phyloP scores from a whole-genome alignment of 2,329 filamentous ascomycete species.

The Claviceps digitariae region DNA sequence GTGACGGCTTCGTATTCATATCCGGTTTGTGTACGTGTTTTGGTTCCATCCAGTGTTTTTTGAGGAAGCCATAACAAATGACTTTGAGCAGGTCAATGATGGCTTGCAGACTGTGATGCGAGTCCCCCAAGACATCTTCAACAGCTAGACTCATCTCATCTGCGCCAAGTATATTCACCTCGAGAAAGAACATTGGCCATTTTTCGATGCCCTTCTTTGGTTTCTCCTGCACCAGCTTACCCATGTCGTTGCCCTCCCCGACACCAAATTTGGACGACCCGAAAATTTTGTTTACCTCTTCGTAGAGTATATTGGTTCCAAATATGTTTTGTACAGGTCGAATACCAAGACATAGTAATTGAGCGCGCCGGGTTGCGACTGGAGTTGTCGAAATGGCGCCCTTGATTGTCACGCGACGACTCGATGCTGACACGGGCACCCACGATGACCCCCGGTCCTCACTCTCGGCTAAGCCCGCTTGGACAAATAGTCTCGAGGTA shows the following conservation, averaged over 20 bases:
- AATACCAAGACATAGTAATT: slow-evolving; percentile 73
- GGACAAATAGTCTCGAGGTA: slow-evolving; percentile 42
- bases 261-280: slow-evolving; percentile 62
- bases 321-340: slow-evolving; percentile 44
- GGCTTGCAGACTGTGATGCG: slow-evolving; percentile 33
- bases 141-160: slow-evolving; percentile 20
- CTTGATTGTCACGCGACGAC: slow-evolving; percentile 44
- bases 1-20: background rate
- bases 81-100: slow-evolving; percentile 49
- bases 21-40: slow-evolving; percentile 14
- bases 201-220: slow-evolving; percentile 56
- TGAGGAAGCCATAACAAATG: slow-evolving; percentile 62
- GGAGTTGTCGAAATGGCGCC: slow-evolving; percentile 62
- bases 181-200: slow-evolving; percentile 85
- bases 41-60: slow-evolving; percentile 55
- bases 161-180: slow-evolving; percentile 32
- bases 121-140: slow-evolving; percentile 28
- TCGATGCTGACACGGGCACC: slow-evolving; percentile 57
- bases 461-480: slow-evolving; percentile 49
- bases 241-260: slow-evolving; percentile 29
- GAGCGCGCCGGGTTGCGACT: slow-evolving; percentile 54
- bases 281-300: slow-evolving; percentile 68
- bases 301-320: slow-evolving; percentile 54
- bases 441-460: slow-evolving; percentile 40
- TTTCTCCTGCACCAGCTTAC: slow-evolving; percentile 33